phyloP scores from a whole-genome alignment of 352 stramenopile species.

The Blastocystis sp. region DNA sequence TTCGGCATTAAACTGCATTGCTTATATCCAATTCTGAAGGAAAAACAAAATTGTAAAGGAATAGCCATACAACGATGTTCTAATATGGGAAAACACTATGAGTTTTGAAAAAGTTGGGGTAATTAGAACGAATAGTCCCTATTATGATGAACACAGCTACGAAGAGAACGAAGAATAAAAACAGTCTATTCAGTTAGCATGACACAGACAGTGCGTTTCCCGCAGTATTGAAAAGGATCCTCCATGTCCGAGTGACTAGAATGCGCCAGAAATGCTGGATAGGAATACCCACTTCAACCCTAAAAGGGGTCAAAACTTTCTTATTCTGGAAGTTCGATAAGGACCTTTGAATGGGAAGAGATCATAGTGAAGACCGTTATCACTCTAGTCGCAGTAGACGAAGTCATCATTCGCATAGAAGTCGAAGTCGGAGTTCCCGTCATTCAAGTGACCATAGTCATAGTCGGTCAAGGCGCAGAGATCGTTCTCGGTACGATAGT shows the following conservation, averaged over 20 bases:
- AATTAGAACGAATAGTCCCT: neutral
- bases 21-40: neutral
- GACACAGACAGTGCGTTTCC: too few species aligned
- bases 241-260: too few species aligned
- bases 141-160: too few species aligned
- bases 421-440: slow-evolving; percentile 10
- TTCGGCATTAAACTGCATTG: slow-evolving; percentile 35
- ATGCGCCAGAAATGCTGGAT: too few species aligned
- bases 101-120: neutral
- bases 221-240: too few species aligned
- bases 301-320: too few species aligned
- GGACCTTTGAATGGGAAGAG: neutral
- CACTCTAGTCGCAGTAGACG: slow-evolving; percentile 20
- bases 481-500: slow-evolving; percentile 12
- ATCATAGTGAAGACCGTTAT: slow-evolving; percentile 11
- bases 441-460: slow-evolving; percentile 15
- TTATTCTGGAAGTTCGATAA: neutral
- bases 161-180: too few species aligned
- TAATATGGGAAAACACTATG: neutral
- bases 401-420: slow-evolving; percentile 50
- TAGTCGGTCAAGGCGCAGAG: neutral
- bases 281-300: too few species aligned
- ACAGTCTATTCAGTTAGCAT: too few species aligned
- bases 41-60: neutral
- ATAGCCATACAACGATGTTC: neutral